phyloP scores from a whole-genome alignment of 1,284 basidiomycete genomes.

The Paramarasmius palmivorus region DNA sequence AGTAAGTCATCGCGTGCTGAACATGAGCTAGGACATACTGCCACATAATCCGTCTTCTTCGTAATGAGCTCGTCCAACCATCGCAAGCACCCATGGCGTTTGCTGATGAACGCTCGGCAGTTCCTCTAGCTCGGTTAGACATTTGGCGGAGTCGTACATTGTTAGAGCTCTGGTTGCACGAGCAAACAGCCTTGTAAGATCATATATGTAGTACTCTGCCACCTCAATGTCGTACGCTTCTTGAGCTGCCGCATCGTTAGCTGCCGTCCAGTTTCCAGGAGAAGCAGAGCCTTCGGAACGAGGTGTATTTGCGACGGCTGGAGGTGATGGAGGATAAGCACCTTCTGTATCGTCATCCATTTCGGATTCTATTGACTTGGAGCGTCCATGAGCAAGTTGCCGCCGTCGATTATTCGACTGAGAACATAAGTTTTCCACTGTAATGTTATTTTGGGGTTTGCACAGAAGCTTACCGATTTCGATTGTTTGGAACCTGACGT shows the following conservation, averaged over 20 bases:
- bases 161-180: conserved; percentile 73
- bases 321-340: conserved; percentile 60
- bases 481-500: background rate
- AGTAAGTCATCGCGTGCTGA: conserved; percentile 15
- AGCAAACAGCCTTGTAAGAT: conserved; percentile 80
- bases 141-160: conserved; percentile 74
- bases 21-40: conserved; percentile 54
- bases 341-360: conserved; percentile 62
- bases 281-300: conserved; percentile 62
- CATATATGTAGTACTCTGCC: conserved; percentile 83
- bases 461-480: conserved; percentile 26
- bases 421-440: conserved; percentile 31
- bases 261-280: conserved; percentile 55
- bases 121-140: conserved; percentile 72
- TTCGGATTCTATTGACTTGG: conserved; percentile 66
- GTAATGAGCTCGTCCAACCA: conserved; percentile 85
- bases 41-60: conserved; percentile 84
- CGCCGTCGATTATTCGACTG: conserved; percentile 58
- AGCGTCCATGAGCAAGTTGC: conserved; percentile 48
- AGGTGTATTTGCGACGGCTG: conserved; percentile 58
- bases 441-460: conserved; percentile 48
- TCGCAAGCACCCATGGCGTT: conserved; percentile 75
- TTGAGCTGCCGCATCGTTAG: conserved; percentile 66
- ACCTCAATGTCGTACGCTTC: conserved; percentile 68
- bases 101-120: conserved; percentile 78